Evolutionary conservation across 2,329 filamentous ascomycete genomes (phyloP), one percentile per base, ranked within the genome.

Genomic region (Ceratocystis ficicola): DNA sequence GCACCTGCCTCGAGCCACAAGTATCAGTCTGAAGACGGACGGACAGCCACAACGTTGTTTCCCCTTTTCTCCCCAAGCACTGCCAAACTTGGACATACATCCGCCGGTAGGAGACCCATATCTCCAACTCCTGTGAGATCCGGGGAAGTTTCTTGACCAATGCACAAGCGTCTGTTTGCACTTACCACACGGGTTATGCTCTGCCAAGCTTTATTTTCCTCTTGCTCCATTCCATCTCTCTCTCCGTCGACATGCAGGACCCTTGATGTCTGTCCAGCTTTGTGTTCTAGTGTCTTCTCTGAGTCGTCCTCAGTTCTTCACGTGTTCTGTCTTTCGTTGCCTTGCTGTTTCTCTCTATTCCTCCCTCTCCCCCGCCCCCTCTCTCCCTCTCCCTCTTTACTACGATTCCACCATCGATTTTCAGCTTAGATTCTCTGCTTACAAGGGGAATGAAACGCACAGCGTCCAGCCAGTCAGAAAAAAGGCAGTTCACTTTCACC

Each of bases 381-480:
- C 20, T n/a, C 25, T 30, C 28, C 17, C 28, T 57, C 22, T 57
- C 22, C 55, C 30, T 8, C 36, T 32, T n/a, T 30, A 32, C 55
- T 32, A 6, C 55, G 25, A 2, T 55, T 28, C 50, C 22, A 59
- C 32, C 17, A 32, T 36, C 36, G 17, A 20, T 5, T 32, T 0
- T 30, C 20, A 59, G 30, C 55, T 17, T 59, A 17, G 1, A 59
- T 59, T 59, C 22, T 10, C 28, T 36, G 28, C 28, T 59, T 32
- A 59, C 55, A 59, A 59, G 55, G 55, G 55, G 28, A 59, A 59
- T 36, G 55, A 59, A 59, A 59, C 55, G 17, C 55, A 59, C 20
- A 32, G 32, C 17, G 8, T 59, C 22, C 25, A 5, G n/a, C n/a
- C n/a, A 6, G 5, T 22, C 28, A 57, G 30, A 57, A 20, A 55